phyloP scores from a whole-genome alignment of 2,329 filamentous ascomycete species.

The Claviceps paspali region DNA sequence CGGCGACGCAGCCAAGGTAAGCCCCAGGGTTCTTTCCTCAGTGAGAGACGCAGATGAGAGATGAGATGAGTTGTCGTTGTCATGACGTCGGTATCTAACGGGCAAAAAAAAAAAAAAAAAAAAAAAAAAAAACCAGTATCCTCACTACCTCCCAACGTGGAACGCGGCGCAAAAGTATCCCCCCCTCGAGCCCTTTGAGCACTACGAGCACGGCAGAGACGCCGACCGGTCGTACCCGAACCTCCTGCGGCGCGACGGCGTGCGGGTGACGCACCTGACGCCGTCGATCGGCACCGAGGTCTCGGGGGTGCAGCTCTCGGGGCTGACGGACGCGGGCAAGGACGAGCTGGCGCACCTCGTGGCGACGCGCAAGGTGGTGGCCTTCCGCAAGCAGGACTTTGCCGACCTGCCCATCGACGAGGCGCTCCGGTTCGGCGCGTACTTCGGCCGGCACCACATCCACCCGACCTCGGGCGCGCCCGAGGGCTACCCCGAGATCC shows the following conservation, averaged over 20 bases:
- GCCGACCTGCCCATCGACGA: constrained; percentile 53
- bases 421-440: constrained; percentile 53
- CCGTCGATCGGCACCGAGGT: constrained; percentile 62
- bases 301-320: constrained; percentile 54
- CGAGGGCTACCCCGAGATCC: constrained; percentile 56
- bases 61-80: too few species aligned
- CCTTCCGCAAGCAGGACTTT: constrained; percentile 63
- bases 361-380: constrained; percentile 62
- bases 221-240: constrained; percentile 56
- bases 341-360: constrained; percentile 64
- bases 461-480: constrained; percentile 67
- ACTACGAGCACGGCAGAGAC: constrained; percentile 61
- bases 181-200: constrained; percentile 53
- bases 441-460: constrained; percentile 71
- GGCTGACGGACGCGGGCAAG: constrained; percentile 51
- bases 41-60: too few species aligned
- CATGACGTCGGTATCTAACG: too few species aligned
- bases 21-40: too few species aligned
- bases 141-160: constrained; percentile 61
- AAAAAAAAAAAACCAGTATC: constrained; percentile 34
- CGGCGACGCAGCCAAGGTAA: constrained; percentile 14
- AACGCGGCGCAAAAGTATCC: constrained; percentile 47
- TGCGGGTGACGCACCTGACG: constrained; percentile 45
- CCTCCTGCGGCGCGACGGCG: constrained; percentile 36
- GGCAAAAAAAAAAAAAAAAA: too few species aligned